A percentile compares a stretch with the other conserved stretches of the same genome.
Evolutionary conservation across 1,139 yeast species (phyloP).

Genomic region (Geotrichum cucujoidarum): DNA sequence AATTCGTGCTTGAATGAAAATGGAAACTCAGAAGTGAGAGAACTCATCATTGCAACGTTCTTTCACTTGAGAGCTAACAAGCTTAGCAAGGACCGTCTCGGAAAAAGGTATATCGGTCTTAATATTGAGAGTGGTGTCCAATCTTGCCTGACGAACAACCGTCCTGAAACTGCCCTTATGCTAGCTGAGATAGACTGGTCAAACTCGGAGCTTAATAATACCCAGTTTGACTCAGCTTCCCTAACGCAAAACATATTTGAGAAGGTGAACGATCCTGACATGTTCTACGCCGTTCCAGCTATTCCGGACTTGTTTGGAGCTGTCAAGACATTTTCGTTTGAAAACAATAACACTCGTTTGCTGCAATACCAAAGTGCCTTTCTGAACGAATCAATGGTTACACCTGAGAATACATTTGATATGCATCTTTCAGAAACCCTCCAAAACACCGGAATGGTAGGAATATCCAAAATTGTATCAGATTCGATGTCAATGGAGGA

Average conservation of each 20-base stretch:
- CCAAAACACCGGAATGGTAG: slow-evolving; percentile 16
- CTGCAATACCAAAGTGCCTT: slow-evolving; percentile 19
- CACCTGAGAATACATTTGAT: not conserved
- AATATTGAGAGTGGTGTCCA: slow-evolving; percentile 9
- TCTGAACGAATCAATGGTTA: slow-evolving; percentile 5
- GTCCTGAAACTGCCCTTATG: slow-evolving; percentile 12
- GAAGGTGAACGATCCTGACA: slow-evolving; percentile 15
- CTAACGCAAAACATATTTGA: slow-evolving; percentile 11
- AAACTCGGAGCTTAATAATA: not conserved
- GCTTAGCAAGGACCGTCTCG: slow-evolving; percentile 5
- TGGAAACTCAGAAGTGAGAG: slow-evolving; percentile 3
- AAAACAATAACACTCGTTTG: slow-evolving; percentile 11
- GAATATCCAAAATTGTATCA: slow-evolving; percentile 16
- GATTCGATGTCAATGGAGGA: slow-evolving; percentile 9
- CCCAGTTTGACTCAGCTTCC: slow-evolving; percentile 1
- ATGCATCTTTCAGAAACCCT: slow-evolving; percentile 10
- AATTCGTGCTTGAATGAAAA: slow-evolving; percentile 3
- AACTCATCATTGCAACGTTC: slow-evolving; percentile 11
- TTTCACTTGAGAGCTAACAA: slow-evolving; percentile 13
- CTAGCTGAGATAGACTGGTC: slow-evolving; percentile 17
- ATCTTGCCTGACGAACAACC: slow-evolving; percentile 5
- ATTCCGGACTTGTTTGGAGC: slow-evolving; percentile 10
- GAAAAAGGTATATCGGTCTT: slow-evolving; percentile 4
- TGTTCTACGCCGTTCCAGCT: slow-evolving; percentile 19
- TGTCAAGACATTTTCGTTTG: slow-evolving; percentile 12